Base-by-base conservation (phyloP, 345 rosid genomes). In the Litchi chinensis region DNA sequence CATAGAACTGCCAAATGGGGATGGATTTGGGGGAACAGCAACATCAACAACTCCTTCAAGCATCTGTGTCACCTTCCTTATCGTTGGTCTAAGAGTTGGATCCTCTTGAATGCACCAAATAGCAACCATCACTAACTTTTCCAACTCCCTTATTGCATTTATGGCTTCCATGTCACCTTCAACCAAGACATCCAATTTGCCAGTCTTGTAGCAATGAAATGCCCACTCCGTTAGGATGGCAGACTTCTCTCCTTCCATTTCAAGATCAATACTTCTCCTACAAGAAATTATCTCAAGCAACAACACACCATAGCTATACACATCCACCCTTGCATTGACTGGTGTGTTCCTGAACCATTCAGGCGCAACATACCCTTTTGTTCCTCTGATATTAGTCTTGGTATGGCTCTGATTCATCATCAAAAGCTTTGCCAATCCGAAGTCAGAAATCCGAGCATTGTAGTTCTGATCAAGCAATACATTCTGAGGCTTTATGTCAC, bases 401-500 rank as follows among this genome's bases (percentile, higher is more conserved):
- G 85, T 87, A 6, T 82, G 89, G 76, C 88, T 83, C 74, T 88
- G 90, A 77, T 84, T 81, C 68, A 86, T 16, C 50, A 48, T 26
- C 82, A 88, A 77, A 37, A 84, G 79, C 86, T 88, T 88, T 6
- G 89, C 89, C 76, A 88, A 41, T 57, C 91, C 91, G 12, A 86
- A 88, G 79, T 87, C 90, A 0, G 88, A 85, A 39, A 88, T 86
- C 74, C 70, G 75, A 24, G 91, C 91, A 18, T 64, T 70, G 70
- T 77, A 86, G 12, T 72, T 57, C 24, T 75, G 83, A 28, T 84
- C 91, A 6, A 88, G 79, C 18, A 88, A 86, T 32, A 88, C 82
- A 40, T 88, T 88, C 63, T 88, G 89, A 2, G 91, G 89, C 77
- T 88, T 88, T 64, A 88, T 84, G 81, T 88, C 89, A n/a, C 89